A percentile compares a stretch with the other conserved stretches of the same genome.
Evolutionary conservation across 2,329 filamentous ascomycete genomes (phyloP).

Genomic region (Fusarium sp.): DNA sequence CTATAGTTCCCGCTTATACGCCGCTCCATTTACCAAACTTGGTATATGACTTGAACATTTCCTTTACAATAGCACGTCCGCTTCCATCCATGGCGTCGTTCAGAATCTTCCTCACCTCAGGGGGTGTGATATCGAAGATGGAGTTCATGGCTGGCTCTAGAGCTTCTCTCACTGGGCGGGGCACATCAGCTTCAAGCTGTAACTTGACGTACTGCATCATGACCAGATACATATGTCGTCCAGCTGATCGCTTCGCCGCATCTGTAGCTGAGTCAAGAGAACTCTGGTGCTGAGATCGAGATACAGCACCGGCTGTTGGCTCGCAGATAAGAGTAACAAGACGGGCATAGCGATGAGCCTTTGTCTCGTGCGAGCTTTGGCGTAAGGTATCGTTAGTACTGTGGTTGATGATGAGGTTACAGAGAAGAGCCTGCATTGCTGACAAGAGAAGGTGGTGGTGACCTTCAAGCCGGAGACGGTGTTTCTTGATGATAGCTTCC

Average conservation of each 20-base stretch:
- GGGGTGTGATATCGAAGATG: conserved; percentile 65
- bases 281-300: conserved; percentile 53
- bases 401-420: conserved; percentile 55
- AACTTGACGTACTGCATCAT: conserved; percentile 67
- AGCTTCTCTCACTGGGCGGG: conserved; percentile 60
- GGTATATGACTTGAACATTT: conserved; percentile 66
- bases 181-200: conserved; percentile 64
- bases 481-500: conserved; percentile 65
- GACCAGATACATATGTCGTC: conserved; percentile 68
- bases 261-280: conserved; percentile 67
- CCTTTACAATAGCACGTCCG: conserved; percentile 65
- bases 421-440: conserved; percentile 64
- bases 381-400: conserved; percentile 26
- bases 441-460: conserved; percentile 67
- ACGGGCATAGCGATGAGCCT: conserved; percentile 62
- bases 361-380: conserved; percentile 47
- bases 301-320: conserved; percentile 64
- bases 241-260: conserved; percentile 67
- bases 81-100: conserved; percentile 67
- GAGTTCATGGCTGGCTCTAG: conserved; percentile 66
- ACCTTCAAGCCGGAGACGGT: conserved; percentile 67
- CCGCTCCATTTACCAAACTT: conserved; percentile 72
- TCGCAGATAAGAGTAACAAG: conserved; percentile 68
- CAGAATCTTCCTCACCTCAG: conserved; percentile 62
- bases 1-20: conserved; percentile 49